Base-by-base conservation (phyloP, 257 asterid species). In the Scutellaria baicalensis region DNA sequence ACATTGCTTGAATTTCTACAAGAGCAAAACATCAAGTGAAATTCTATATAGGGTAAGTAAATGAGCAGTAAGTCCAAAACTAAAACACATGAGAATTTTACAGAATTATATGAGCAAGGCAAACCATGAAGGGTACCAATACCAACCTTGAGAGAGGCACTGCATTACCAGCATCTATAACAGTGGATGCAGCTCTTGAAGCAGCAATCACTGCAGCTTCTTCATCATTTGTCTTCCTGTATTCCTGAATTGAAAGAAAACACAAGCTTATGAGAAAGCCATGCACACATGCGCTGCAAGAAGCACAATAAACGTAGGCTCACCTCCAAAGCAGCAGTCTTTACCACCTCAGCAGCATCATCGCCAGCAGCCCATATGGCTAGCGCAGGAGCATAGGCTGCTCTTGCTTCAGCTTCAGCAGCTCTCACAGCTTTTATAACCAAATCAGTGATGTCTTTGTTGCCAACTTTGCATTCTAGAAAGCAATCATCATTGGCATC, bases 321-420 rank as follows among this genome's bases (percentile, higher is more conserved):
- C 66, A 94, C 99, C 93, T 94, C 99, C 44, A 78, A 80, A 67
- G 97, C 99, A 74, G 96, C 96, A 83, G 80, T 86, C 81, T 94
- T 94, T 45, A 94, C 99, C 38, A 89, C 85, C 80, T 94, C 99
- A 5, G 99, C 97, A 69, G 97, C 99, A 85, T 84, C 97, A 80
- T 94, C 99, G 57, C 97, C 98, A 57, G 96, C 99, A 49, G 97
- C 89, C 85, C 74, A 84, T 66, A 94, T 75, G 62, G 99, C 99
- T 72, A 78, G 84, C 20, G 80, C 81, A 70, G 96, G 95, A 87
- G 99, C 99, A 80, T 86, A 82, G 74, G 93, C 97, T 42, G 88
- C 79, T 84, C 89, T 84, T 55, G 99, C 99, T 86, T 94, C 99
- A 58, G 96, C 87, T 82, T 91, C 98, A 69, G 99, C 99, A 79